Evolutionary conservation across 768 basidiomycete genomes (phyloP).

Genomic region (Leccinum pellstonianum): DNA sequence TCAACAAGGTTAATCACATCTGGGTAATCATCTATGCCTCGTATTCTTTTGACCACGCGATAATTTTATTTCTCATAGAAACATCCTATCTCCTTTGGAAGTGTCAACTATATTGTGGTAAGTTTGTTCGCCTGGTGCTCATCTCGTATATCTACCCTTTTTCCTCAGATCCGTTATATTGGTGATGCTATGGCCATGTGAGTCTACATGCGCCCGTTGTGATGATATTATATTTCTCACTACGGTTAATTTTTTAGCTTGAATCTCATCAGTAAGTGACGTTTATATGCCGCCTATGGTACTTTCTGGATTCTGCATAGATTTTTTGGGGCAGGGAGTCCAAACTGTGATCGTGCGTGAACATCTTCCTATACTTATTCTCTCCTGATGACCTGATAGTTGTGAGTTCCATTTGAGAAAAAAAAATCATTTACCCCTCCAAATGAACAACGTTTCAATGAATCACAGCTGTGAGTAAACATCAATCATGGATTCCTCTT

Average conservation of each 20-base stretch:
- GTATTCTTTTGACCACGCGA: not conserved
- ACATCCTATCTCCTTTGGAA: constrained; percentile 11
- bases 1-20: not conserved
- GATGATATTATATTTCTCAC: not conserved
- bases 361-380: not conserved
- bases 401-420: constrained; percentile 7
- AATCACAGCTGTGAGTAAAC: not conserved
- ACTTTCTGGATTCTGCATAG: constrained; percentile 1
- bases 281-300: not conserved
- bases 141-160: not conserved
- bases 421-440: too few species aligned
- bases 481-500: not conserved
- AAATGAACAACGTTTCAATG: not conserved
- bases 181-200: constrained; percentile 14
- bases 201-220: not conserved
- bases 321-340: constrained; percentile 11
- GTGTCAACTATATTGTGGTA: constrained; percentile 15
- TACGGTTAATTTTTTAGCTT: not conserved
- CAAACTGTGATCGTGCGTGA: constrained; percentile 10
- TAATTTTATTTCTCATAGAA: constrained; percentile 5
- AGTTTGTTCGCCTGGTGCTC: not conserved
- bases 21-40: not conserved
- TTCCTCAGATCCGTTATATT: constrained; percentile 15
- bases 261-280: constrained; percentile 10
- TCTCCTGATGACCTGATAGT: constrained; percentile 11